These are phyloP conservation scores for Cymbopogon flexuosus DNA, from an alignment of 202 grass and related monocot genomes.

Conservation along the genomic window DNA sequence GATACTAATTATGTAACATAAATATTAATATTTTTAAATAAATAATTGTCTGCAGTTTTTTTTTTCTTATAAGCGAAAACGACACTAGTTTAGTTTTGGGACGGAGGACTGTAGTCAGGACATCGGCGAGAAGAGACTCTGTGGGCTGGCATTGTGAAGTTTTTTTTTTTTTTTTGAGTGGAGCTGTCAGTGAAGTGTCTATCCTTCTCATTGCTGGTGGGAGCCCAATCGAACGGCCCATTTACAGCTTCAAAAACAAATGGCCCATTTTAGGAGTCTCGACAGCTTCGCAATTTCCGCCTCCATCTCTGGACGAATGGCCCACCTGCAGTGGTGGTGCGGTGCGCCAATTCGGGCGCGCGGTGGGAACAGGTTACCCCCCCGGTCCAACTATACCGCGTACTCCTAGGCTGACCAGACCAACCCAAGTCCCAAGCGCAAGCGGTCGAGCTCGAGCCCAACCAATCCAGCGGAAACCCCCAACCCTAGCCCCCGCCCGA, in stretches of 20 bases:
- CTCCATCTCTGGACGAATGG: neutral
- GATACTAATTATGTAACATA: too few species aligned
- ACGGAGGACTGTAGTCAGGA: too few species aligned
- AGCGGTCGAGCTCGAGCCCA: constrained; percentile 17
- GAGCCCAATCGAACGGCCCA: neutral
- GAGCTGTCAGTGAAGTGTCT: too few species aligned
- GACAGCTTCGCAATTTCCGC: neutral
- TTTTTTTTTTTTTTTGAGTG: too few species aligned
- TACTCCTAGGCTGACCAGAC: neutral
- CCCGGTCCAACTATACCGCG: neutral
- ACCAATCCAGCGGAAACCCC: constrained; percentile 13
- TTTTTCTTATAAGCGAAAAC: too few species aligned
- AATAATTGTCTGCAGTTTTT: too few species aligned
- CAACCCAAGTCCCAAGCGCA: neutral
- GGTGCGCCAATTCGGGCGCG: too few species aligned
- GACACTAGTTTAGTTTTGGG: too few species aligned
- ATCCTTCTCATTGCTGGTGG: neutral
- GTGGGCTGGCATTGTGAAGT: too few species aligned
- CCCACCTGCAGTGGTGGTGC: neutral
- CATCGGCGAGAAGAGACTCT: too few species aligned
- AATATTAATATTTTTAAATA: too few species aligned
- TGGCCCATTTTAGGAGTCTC: neutral
- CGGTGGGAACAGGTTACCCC: neutral
- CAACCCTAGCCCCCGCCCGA: constrained; percentile 43
- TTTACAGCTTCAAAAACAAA: neutral